A percentile compares a stretch with the other conserved stretches of the same genome.
phyloP scores from a whole-genome alignment of 495 filamentous ascomycete genomes.

The Talaromyces adpressus region DNA sequence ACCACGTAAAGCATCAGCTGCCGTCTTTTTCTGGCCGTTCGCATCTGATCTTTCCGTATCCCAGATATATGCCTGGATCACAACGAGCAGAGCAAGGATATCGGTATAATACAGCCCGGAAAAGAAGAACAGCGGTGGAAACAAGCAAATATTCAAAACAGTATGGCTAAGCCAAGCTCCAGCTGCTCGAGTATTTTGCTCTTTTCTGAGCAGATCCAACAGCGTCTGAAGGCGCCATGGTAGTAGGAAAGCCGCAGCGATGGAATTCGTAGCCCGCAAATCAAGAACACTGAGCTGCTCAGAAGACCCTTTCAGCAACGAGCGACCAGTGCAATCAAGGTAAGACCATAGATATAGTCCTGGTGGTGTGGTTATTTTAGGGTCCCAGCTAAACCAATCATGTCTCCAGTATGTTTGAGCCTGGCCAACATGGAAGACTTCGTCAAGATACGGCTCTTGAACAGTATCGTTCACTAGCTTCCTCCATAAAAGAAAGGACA shows the following conservation, averaged over 20 bases:
- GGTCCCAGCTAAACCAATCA: conserved; percentile 75
- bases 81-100: conserved; percentile 52
- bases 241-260: conserved; percentile 26
- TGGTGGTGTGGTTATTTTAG: conserved; percentile 93
- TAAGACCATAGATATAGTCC: conserved; percentile 67
- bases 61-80: conserved; percentile 60
- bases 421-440: conserved; percentile 92
- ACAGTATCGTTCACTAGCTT: conserved; percentile 38
- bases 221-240: conserved; percentile 38
- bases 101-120: conserved; percentile 93
- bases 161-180: conserved; percentile 48
- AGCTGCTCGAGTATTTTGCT: conserved; percentile 29
- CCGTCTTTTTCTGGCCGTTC: conserved; percentile 3
- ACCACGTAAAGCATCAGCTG: not conserved
- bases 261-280: conserved; percentile 35
- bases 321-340: conserved; percentile 24
- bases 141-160: conserved; percentile 74
- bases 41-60: conserved; percentile 39
- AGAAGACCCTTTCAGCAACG: conserved; percentile 31
- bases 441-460: conserved; percentile 84
- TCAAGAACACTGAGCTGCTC: conserved; percentile 30
- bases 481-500: conserved; percentile 28
- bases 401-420: conserved; percentile 78
- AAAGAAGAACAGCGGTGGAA: conserved; percentile 93
- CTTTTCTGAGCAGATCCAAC: conserved; percentile 28